These are phyloP conservation scores for Chrysophaeum taylorii DNA, from an alignment of 352 stramenopile genomes.

Conservation along the genomic window DNA sequence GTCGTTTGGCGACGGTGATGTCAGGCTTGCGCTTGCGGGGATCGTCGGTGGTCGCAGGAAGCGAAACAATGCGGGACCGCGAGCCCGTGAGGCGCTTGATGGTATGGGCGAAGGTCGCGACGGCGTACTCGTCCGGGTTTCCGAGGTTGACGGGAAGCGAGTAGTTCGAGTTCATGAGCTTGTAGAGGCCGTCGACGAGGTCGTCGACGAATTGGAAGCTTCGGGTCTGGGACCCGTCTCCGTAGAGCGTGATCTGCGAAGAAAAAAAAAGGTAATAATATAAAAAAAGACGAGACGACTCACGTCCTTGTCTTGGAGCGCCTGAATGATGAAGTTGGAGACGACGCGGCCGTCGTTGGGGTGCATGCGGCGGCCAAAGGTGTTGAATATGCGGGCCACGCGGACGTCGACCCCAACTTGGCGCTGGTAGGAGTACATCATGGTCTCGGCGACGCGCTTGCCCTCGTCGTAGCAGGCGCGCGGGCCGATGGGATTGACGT, in stretches of 20 bases:
- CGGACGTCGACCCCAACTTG: constrained; percentile 83
- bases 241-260: constrained; percentile 80
- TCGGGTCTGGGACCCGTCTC: constrained; percentile 85
- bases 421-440: constrained; percentile 93
- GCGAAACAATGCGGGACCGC: constrained; percentile 70
- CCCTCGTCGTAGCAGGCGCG: constrained; percentile 97
- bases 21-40: constrained; percentile 87
- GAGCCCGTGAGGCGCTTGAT: constrained; percentile 82
- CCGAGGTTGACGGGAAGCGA: constrained; percentile 87
- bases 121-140: constrained; percentile 95
- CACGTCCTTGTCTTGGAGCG: constrained; percentile 66
- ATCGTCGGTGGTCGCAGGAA: constrained; percentile 66
- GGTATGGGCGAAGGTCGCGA: constrained; percentile 68
- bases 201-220: constrained; percentile 98
- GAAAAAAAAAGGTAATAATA: too few species aligned
- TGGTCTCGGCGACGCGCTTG: constrained; percentile 96
- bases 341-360: constrained; percentile 96
- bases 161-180: constrained; percentile 83
- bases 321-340: constrained; percentile 98
- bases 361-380: constrained; percentile 96
- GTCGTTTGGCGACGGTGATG: constrained; percentile 82
- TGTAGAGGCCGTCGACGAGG: constrained; percentile 89
- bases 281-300: too few species aligned
- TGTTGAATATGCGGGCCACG: constrained; percentile 98
- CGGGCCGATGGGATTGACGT: constrained; percentile 94